phyloP scores from a whole-genome alignment of 2,329 filamentous ascomycete genomes.

The Trichoderma koningii region DNA sequence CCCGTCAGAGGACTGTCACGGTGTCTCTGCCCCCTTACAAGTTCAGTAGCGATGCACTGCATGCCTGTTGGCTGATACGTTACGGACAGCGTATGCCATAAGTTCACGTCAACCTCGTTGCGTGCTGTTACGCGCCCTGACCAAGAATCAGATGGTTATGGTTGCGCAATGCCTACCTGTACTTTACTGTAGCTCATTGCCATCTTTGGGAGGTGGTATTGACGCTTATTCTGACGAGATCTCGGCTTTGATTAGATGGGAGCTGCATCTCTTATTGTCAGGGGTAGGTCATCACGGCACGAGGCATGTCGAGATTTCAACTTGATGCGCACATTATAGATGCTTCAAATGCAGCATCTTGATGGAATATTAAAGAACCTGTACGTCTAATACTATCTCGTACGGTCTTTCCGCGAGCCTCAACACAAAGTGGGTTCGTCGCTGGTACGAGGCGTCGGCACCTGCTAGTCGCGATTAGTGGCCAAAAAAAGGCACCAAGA shows the following conservation, averaged over 20 bases:
- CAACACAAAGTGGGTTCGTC: neutral
- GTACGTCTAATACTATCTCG: neutral
- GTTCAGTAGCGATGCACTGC: too few species aligned
- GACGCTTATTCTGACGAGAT: too few species aligned
- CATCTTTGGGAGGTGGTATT: slow-evolving; percentile 2
- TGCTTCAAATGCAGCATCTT: too few species aligned
- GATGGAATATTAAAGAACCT: too few species aligned
- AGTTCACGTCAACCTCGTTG: neutral
- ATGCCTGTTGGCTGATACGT: neutral
- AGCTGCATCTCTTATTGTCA: too few species aligned
- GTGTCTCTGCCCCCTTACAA: too few species aligned
- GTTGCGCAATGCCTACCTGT: neutral
- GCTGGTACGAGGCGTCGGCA: neutral
- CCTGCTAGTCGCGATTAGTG: slow-evolving; percentile 11
- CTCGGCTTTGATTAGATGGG: too few species aligned
- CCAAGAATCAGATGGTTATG: too few species aligned
- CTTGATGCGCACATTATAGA: too few species aligned
- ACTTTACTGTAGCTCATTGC: neutral
- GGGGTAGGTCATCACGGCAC: too few species aligned
- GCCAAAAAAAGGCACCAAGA: neutral
- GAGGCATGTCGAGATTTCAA: too few species aligned
- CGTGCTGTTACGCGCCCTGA: neutral
- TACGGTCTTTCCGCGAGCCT: neutral
- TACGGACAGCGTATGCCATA: neutral
- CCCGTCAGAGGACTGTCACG: neutral